phyloP scores from a whole-genome alignment of 208 protist species.

The Acanthamoeba royreba region DNA sequence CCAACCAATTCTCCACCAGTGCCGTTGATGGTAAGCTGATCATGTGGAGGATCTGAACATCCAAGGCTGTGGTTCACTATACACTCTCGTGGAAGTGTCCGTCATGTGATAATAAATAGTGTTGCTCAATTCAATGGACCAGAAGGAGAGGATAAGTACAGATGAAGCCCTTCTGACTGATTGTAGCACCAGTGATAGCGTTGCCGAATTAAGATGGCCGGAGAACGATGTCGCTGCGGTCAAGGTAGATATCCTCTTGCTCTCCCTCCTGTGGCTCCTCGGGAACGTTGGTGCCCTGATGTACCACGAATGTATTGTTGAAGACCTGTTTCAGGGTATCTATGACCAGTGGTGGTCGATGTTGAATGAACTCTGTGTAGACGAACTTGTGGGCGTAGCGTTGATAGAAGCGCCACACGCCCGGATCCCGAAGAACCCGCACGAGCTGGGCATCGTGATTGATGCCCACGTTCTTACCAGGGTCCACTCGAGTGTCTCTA shows the following conservation, averaged over 20 bases:
- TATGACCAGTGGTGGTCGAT: background rate
- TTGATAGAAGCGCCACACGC: conserved; percentile 22
- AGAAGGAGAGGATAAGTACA: too few relatives aligned
- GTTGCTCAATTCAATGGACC: too few relatives aligned
- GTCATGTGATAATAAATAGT: too few relatives aligned
- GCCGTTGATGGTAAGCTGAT: conserved; percentile 75
- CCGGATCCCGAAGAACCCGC: background rate
- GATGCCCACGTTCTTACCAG: background rate
- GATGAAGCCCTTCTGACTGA: too few relatives aligned
- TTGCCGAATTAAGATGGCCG: background rate
- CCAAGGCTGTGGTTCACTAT: background rate
- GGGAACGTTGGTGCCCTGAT: background rate
- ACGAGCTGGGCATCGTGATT: conserved; percentile 44
- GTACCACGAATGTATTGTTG: conserved; percentile 31
- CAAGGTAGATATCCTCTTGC: background rate
- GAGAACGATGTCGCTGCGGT: background rate
- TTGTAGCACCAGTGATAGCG: too few relatives aligned
- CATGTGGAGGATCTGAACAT: conserved; percentile 56
- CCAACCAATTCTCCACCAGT: conserved; percentile 65
- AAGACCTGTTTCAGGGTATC: background rate
- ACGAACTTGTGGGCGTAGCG: conserved; percentile 49
- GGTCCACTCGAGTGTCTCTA: background rate
- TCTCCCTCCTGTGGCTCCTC: background rate
- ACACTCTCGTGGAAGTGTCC: background rate
- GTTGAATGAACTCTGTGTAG: conserved; percentile 49